Evolutionary conservation across 371 early-diverging fungal species (phyloP).

Genomic region (Mucor plumbeus): DNA sequence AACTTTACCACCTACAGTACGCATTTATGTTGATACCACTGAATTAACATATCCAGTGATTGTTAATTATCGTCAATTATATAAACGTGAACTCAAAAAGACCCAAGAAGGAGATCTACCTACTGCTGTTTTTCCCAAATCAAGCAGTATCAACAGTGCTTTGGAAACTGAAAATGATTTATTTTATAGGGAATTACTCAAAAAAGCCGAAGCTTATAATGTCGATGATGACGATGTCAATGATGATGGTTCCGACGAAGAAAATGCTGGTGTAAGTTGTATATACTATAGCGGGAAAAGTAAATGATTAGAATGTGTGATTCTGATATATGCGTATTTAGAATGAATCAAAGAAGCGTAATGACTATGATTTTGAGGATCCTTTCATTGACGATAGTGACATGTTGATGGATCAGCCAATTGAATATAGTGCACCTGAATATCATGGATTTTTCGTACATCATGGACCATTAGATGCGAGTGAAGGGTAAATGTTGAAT

Average conservation of each 20-base stretch:
- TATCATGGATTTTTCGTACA: constrained; percentile 54
- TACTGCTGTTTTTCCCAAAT: neutral
- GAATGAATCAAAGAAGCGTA: constrained; percentile 9
- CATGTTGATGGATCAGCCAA: constrained; percentile 50
- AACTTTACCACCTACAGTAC: constrained; percentile 62
- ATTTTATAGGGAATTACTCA: constrained; percentile 27
- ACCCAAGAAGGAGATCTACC: neutral
- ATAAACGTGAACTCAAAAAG: constrained; percentile 25
- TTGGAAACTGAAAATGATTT: constrained; percentile 14
- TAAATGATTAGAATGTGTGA: too few species aligned
- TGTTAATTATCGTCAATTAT: constrained; percentile 28
- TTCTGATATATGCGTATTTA: neutral
- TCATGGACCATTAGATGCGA: constrained; percentile 54
- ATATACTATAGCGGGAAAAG: too few species aligned
- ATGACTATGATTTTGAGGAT: constrained; percentile 54
- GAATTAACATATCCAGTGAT: constrained; percentile 24
- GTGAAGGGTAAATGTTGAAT: constrained; percentile 41
- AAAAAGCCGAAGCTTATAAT: constrained; percentile 26
- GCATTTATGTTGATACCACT: constrained; percentile 24
- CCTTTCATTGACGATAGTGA: constrained; percentile 62
- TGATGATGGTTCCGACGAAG: constrained; percentile 15
- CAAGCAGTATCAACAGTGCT: neutral
- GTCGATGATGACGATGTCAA: constrained; percentile 20
- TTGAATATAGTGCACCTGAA: constrained; percentile 41
- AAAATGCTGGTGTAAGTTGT: neutral